Evolutionary conservation across 345 rosid genomes (phyloP).

Genomic region (Abelmoschus esculentus): DNA sequence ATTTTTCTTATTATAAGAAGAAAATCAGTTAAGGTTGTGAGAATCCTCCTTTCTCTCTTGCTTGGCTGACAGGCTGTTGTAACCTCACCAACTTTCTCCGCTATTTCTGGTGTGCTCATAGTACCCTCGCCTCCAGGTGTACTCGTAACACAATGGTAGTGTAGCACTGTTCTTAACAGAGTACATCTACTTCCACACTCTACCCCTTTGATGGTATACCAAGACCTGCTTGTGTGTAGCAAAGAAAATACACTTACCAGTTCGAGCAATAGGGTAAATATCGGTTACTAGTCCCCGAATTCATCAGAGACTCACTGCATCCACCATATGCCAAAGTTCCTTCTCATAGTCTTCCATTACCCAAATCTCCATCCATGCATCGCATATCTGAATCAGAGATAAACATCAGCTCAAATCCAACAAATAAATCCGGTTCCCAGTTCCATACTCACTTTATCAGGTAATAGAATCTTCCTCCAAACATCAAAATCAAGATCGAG

Average conservation of each 20-base stretch:
- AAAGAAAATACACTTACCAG: conserved; percentile 48
- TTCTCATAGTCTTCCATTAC: conserved; percentile 50
- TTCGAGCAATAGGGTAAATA: conserved; percentile 72
- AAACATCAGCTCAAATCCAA: conserved; percentile 59
- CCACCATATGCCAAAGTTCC: conserved; percentile 54
- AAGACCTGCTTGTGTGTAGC: conserved; percentile 73
- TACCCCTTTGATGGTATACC: conserved; percentile 51
- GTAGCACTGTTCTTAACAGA: conserved; percentile 48
- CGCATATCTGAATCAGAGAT: conserved; percentile 64
- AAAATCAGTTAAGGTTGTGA: too few relatives aligned
- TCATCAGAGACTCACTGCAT: conserved; percentile 66
- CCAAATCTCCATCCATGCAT: conserved; percentile 79
- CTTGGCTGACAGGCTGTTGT: too few relatives aligned
- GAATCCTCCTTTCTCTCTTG: too few relatives aligned
- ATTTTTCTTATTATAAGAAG: too few relatives aligned
- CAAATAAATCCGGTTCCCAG: too few relatives aligned
- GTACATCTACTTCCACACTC: conserved; percentile 86
- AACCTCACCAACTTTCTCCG: too few relatives aligned
- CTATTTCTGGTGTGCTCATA: too few relatives aligned
- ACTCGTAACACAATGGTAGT: conserved; percentile 75
- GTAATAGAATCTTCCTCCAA: too few relatives aligned
- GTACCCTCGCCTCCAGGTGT: too few relatives aligned
- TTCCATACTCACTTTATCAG: too few relatives aligned
- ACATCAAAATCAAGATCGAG: too few relatives aligned
- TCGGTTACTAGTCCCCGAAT: conserved; percentile 70